Percentiles rank a stretch among this genome's conserved stretches.
Conservation (phyloP, 352 stramenopile genomes). For the Phytophthora cryptogea region DNA sequence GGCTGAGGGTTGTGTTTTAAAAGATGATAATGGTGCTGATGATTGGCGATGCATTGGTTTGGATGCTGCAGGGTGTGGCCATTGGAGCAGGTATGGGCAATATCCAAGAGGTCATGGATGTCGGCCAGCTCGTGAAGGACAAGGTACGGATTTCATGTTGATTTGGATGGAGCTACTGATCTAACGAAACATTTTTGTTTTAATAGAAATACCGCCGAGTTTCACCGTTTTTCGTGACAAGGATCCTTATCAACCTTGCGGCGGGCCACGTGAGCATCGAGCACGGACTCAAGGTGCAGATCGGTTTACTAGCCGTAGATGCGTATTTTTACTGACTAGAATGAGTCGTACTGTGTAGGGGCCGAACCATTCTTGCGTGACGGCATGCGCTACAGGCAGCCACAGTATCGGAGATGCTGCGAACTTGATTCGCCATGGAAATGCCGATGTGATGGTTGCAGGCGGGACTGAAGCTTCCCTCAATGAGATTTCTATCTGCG, state of each 20-base stretch:
- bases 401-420: conserved; percentile 97
- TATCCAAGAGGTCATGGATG: conserved; percentile 85
- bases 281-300: conserved; percentile 81
- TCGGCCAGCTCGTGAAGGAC: conserved; percentile 61
- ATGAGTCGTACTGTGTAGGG: conserved; percentile 49
- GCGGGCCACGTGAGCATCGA: conserved; percentile 92
- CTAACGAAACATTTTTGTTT: neutral
- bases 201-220: conserved; percentile 87
- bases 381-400: conserved; percentile 96
- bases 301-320: neutral
- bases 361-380: conserved; percentile 97
- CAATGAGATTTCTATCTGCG: conserved; percentile 93
- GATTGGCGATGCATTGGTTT: neutral
- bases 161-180: no score
- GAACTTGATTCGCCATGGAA: conserved; percentile 80
- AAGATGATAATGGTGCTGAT: neutral
- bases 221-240: conserved; percentile 94
- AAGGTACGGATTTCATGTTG: conserved; percentile 42
- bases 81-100: conserved; percentile 88
- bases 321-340: neutral
- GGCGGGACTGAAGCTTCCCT: conserved; percentile 96
- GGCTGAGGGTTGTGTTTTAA: neutral
- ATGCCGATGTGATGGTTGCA: conserved; percentile 96
- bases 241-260: conserved; percentile 93
- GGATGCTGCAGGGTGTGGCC: conserved; percentile 66